These are phyloP conservation scores for Hymenotorrendiella dingleyae DNA, from an alignment of 2,329 filamentous ascomycete genomes.

Conservation along the genomic window DNA sequence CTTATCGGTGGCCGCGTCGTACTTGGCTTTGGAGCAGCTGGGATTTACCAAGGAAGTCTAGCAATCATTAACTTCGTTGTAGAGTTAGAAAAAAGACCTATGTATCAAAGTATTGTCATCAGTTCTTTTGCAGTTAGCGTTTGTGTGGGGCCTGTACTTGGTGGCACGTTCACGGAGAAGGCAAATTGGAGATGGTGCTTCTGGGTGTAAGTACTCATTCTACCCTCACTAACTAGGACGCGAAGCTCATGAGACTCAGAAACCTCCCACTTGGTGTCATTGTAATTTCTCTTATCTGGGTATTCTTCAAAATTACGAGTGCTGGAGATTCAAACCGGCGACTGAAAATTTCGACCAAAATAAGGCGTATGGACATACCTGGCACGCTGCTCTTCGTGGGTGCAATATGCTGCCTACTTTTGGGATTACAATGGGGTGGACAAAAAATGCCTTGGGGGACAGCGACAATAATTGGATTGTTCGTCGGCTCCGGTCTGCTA, in stretches of 20 bases:
- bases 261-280: background rate
- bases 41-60: constrained; percentile 4
- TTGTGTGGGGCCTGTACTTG: too few species aligned
- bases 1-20: constrained; percentile 19
- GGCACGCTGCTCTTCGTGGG: background rate
- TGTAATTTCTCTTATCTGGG: background rate
- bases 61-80: background rate
- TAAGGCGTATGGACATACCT: background rate
- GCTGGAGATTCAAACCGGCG: background rate
- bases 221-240: background rate
- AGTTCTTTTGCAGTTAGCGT: too few species aligned
- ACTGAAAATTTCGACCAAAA: background rate
- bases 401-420: constrained; percentile 27
- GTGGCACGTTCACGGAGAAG: too few species aligned
- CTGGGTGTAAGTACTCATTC: too few species aligned
- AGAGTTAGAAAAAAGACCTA: background rate
- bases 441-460: constrained; percentile 38
- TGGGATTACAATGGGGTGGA: constrained; percentile 32
- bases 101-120: background rate
- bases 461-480: constrained; percentile 28
- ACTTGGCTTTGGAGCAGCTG: constrained; percentile 23
- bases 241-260: background rate
- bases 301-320: background rate
- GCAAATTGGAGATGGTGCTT: too few species aligned
- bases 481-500: constrained; percentile 24